These are phyloP conservation scores for Candida pseudofarinosa DNA, from an alignment of 805 yeast genomes.

Conservation along the genomic window DNA sequence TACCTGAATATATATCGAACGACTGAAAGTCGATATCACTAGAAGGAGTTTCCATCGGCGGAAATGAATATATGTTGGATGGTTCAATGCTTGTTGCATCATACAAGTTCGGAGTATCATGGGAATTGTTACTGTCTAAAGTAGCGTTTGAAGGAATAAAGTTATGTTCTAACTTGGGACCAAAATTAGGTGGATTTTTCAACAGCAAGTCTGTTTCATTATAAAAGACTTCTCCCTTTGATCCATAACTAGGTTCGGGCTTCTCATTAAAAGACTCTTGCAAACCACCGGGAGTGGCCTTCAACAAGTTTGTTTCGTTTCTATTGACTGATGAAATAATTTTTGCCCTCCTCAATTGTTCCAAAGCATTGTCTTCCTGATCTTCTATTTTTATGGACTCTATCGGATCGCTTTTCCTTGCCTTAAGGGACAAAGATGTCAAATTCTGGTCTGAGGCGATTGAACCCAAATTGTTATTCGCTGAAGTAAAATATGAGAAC, in stretches of 20 bases:
- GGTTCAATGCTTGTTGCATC: constrained; percentile 4
- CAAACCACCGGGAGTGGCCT: neutral
- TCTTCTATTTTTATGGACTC: constrained; percentile 34
- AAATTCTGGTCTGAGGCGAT: constrained; percentile 3
- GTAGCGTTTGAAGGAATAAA: constrained; percentile 6
- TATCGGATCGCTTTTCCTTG: constrained; percentile 20
- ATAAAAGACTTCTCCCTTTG: constrained; percentile 11
- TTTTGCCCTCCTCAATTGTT: constrained; percentile 36
- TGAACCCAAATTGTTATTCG: constrained; percentile 4
- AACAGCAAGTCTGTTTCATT: constrained; percentile 26
- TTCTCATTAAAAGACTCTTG: neutral
- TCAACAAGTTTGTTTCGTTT: neutral
- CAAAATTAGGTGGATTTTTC: constrained; percentile 19
- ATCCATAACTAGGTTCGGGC: neutral
- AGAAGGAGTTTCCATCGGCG: constrained; percentile 7
- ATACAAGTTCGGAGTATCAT: neutral
- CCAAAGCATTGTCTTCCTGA: constrained; percentile 42
- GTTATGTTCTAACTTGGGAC: constrained; percentile 2
- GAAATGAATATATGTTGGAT: constrained; percentile 9
- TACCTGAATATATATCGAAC: neutral
- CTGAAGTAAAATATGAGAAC: constrained; percentile 11
- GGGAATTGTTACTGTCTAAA: constrained; percentile 5
- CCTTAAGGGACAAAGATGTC: constrained; percentile 9
- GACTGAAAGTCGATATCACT: neutral
- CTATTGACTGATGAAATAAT: constrained; percentile 14